Base-by-base conservation (phyloP, 169 alveolate species). In the Pseudocohnilembus persalinus region DNA sequence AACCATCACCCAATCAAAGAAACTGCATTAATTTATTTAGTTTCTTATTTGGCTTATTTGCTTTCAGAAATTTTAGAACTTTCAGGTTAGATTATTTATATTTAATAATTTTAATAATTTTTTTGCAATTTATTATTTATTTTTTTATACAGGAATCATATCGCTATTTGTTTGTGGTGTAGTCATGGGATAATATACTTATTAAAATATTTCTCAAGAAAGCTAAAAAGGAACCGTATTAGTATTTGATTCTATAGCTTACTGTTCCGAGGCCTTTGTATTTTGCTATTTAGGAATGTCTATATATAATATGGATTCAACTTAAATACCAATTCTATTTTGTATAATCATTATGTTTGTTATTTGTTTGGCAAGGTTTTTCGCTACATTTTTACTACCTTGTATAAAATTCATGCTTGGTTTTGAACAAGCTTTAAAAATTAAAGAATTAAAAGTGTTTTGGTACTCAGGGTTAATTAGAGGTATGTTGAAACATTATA, bases 231-330 rank as follows among this genome's bases (percentile, higher is more conserved):
- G 90, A 77, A 90, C 92, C 32, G 81, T 84, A 33, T 84, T 90
- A n/a, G 90, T 83, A 29, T 82, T 88, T 75, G 90, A 90, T 76
- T 84, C 90, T 26, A 79, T 90, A 25, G 89, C 92, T 29, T 88
- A 90, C 78, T 83, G 87, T 35, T 89, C 89, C 20, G 94, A 90
- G 84, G 94, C 91, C n/a, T 90, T 90, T 75, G 94, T 90, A 29
- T 90, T 90, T 77, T 88, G 90, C 16, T 90, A 90, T 83, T 84
- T 91, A 87, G 93, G 93, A 63, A 78, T 89, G 16, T 81, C 93
- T 73, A 73, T 88, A 16, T 85, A 84, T 76, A 72, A 85, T 73
- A 83, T 82, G 63, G 34, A 81, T 65, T 81, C 73, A 74, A 35
- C 77, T 24, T 68, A 81, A 34, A 82, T 89, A 32, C 83, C 83